phyloP scores from a whole-genome alignment of 2,329 filamentous ascomycete species.

The Hypoxylon sp. region DNA sequence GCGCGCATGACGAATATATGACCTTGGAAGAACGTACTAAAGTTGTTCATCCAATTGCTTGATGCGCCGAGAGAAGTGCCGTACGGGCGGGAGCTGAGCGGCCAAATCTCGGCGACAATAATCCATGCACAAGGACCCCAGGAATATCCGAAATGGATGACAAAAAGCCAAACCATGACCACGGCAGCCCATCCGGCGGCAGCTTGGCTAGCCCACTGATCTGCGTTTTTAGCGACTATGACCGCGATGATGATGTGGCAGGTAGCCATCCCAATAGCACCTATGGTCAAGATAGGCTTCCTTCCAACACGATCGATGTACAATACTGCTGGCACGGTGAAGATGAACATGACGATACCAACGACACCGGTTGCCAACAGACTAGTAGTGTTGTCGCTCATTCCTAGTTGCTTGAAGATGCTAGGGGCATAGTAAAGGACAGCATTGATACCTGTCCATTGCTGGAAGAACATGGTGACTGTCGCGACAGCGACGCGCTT shows the following conservation, averaged over 20 bases:
- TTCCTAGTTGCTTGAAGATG: constrained; percentile 76
- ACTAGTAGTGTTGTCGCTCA: constrained; percentile 64
- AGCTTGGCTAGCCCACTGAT: constrained; percentile 67
- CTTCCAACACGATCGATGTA: constrained; percentile 75
- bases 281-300: constrained; percentile 71
- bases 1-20: neutral
- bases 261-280: constrained; percentile 77
- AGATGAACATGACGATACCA: constrained; percentile 77
- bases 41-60: constrained; percentile 72
- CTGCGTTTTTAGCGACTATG: constrained; percentile 74
- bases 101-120: constrained; percentile 81
- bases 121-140: constrained; percentile 84
- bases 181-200: constrained; percentile 78
- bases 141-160: constrained; percentile 79
- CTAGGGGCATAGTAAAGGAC: constrained; percentile 78
- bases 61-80: constrained; percentile 77
- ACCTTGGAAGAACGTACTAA: constrained; percentile 52
- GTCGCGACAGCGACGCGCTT: constrained; percentile 74
- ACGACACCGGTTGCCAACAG: constrained; percentile 79
- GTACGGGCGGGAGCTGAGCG: constrained; percentile 76
- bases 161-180: constrained; percentile 79
- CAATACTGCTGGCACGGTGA: constrained; percentile 75
- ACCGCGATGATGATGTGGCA: constrained; percentile 80
- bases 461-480: constrained; percentile 73
- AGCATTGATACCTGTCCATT: constrained; percentile 66